Evolutionary conservation across 2,329 filamentous ascomycete genomes (phyloP).

Genomic region (Hawksworthiomyces lignivorus): DNA sequence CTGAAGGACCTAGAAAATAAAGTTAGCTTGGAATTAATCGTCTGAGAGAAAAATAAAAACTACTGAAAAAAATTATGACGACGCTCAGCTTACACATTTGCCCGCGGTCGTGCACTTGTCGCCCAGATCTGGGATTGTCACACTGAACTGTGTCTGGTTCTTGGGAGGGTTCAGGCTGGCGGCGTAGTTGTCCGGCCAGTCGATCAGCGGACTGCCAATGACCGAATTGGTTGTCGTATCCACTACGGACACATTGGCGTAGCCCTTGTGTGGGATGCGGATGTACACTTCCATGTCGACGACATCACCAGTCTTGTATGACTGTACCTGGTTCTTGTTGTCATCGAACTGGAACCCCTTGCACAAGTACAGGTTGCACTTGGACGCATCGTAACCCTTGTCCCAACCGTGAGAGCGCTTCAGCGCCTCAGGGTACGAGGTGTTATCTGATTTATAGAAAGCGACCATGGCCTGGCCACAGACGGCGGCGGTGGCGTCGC

Average conservation of each 20-base stretch:
- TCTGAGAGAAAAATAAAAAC: not conserved
- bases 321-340: conserved; percentile 29
- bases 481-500: conserved; percentile 19
- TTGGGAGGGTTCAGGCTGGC: conserved; percentile 19
- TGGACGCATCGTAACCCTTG: conserved; percentile 18
- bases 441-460: conserved; percentile 25
- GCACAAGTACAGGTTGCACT: conserved; percentile 33
- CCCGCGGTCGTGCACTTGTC: conserved; percentile 20
- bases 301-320: conserved; percentile 31
- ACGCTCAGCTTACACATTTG: conserved; percentile 23
- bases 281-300: conserved; percentile 36
- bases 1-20: conserved; percentile 38
- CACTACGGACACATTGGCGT: conserved; percentile 41
- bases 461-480: conserved; percentile 23
- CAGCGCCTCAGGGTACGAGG: conserved; percentile 26
- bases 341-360: conserved; percentile 32
- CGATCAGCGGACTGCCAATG: conserved; percentile 34
- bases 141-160: conserved; percentile 23
- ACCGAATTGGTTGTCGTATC: conserved; percentile 37
- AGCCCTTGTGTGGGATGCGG: conserved; percentile 37
- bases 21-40: too few species aligned
- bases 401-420: conserved; percentile 19
- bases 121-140: conserved; percentile 22
- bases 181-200: conserved; percentile 23
- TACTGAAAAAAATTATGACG: too few species aligned